Base-by-base conservation (phyloP, 2,329 filamentous ascomycete species). In the Thelonectria rubi region DNA sequence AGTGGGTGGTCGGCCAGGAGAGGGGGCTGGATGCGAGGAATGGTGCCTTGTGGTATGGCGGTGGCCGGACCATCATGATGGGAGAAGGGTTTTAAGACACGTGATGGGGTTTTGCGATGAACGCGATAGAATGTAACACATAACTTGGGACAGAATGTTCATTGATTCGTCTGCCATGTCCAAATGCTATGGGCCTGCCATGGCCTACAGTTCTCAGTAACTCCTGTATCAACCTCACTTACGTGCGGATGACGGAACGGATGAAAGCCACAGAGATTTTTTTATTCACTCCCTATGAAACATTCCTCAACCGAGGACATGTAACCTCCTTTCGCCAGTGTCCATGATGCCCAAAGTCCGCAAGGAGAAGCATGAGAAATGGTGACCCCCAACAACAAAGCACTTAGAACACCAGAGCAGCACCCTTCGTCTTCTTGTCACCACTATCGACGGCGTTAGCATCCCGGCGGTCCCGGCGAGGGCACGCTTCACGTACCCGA, bases 391-490 rank as follows among this genome's bases (percentile, higher is more conserved):
- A 75, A 73, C 73, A 76, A n/a, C 78, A 83, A 83, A 77, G 80
- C 83, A 87, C 85, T 90, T 97, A 99, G 89, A 99, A 99, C 78
- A 99, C 95, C 79, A 99, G 90, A 84, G 95, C 95, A 77, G 95
- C 95, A 91, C 95, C 95, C 93, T 99, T 99, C 78, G 95, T 99
- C 93, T 99, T 99, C 94, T 99, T 99, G 91, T 99, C 95, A 89
- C 95, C 95, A 90, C 95, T 97, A 75, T 76, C 73, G 59, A 67
- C 65, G 62, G 60, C 51, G 76, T 86, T 79, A 86, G 81, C 69
- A 76, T 72, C 18, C n/a, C 10, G 7, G 30, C 26, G 5, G 4
- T 4, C 17, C 6, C 6, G 2, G 8, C 43, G 45, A 65, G 21
- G 11, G 21, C 47, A 32, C 40, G 26, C 15, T 55, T 61, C 54